Conservation (phyloP, 345 rosid species). For the Rhizophora mangle region DNA sequence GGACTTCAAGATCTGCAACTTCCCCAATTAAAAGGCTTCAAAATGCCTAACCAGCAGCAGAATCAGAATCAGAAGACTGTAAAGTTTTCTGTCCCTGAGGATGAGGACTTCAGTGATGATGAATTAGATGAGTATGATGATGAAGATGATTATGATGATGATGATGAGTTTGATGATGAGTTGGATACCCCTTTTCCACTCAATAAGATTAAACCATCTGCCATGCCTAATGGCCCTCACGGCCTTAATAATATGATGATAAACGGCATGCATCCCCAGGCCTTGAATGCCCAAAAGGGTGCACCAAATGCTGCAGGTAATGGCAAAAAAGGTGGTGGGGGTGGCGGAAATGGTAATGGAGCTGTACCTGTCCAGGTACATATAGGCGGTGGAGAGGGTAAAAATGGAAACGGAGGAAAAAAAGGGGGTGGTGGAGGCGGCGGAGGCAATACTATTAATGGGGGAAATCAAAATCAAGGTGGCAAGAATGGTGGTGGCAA, state of each 20-base stretch:
- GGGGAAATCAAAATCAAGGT: conserved; percentile 24
- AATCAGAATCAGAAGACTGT: conserved; percentile 51
- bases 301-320: conserved; percentile 22
- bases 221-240: conserved; percentile 40
- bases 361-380: conserved; percentile 29
- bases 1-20: conserved; percentile 66
- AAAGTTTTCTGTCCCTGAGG: conserved; percentile 41
- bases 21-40: conserved; percentile 59
- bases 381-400: conserved; percentile 37
- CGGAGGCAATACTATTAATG: conserved; percentile 40
- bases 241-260: conserved; percentile 53
- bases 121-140: conserved; percentile 44
- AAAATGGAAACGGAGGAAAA: not conserved
- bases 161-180: conserved; percentile 35
- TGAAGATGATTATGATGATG: conserved; percentile 39
- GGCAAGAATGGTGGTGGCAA: conserved; percentile 43
- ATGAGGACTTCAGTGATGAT: conserved; percentile 49
- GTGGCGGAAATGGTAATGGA: conserved; percentile 37
- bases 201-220: conserved; percentile 54
- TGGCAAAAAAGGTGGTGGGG: conserved; percentile 28
- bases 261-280: conserved; percentile 52
- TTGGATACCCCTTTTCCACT: conserved; percentile 45
- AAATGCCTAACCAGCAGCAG: conserved; percentile 43
- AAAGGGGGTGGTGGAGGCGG: conserved; percentile 38
- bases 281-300: conserved; percentile 50